A percentile compares a stretch with the other conserved stretches of the same genome.
Evolutionary conservation across 148 eudicot species (phyloP).

Genomic region (Fagopyrum homotropicum): DNA sequence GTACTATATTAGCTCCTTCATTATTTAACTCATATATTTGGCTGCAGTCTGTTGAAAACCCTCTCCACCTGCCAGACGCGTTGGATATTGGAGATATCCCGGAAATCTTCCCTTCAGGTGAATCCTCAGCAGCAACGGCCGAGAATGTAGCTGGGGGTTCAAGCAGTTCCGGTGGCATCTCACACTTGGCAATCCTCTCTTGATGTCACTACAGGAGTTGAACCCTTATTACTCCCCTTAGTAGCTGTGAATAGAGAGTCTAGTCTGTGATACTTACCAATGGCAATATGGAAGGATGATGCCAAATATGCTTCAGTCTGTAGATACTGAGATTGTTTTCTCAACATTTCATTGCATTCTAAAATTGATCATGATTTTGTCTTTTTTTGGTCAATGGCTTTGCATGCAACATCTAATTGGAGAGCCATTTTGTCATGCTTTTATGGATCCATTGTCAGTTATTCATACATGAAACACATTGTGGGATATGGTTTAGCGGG

Average conservation of each 20-base stretch:
- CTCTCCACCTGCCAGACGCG: slow-evolving; percentile 43
- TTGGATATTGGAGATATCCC: slow-evolving; percentile 37
- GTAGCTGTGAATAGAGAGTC: not conserved
- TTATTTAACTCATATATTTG: not conserved
- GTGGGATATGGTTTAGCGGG: slow-evolving; percentile 1
- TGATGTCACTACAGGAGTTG: not conserved
- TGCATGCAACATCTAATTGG: slow-evolving; percentile 3
- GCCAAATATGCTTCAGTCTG: not conserved
- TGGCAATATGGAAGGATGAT: not conserved
- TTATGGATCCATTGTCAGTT: not conserved
- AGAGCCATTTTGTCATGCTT: not conserved
- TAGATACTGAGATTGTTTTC: not conserved
- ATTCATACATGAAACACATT: not conserved
- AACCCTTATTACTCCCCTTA: not conserved
- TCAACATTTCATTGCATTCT: not conserved
- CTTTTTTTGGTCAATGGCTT: not conserved
- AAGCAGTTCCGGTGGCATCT: slow-evolving; percentile 11
- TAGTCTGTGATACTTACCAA: not conserved
- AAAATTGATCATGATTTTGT: not conserved
- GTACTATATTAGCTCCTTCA: not conserved
- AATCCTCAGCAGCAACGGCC: slow-evolving; percentile 29
- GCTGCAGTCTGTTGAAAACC: slow-evolving; percentile 32
- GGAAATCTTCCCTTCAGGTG: slow-evolving; percentile 31
- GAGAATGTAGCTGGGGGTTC: slow-evolving; percentile 31
- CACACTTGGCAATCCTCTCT: not conserved